Conservation (phyloP, 306 rosid species). For the Vigna nakashimae region DNA sequence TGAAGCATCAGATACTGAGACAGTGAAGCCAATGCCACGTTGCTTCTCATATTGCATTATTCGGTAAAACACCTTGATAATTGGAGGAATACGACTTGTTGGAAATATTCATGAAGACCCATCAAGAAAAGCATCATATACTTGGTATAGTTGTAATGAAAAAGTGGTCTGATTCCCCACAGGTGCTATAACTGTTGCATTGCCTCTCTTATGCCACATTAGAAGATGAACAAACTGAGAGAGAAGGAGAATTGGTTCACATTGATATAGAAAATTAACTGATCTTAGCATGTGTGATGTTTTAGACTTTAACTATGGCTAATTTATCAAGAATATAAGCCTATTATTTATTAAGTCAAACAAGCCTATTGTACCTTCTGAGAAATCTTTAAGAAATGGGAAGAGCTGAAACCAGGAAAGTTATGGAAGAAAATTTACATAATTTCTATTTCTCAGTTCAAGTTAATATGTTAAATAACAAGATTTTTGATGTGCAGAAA, state of each 20-base stretch:
- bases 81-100: not conserved
- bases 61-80: not conserved
- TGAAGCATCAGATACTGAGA: constrained; percentile 3
- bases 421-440: not conserved
- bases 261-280: too few species aligned
- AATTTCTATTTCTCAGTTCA: not conserved
- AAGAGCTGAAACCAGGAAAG: not conserved
- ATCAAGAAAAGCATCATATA: not conserved
- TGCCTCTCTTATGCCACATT: not conserved
- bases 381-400: not conserved
- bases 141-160: not conserved
- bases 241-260: not conserved
- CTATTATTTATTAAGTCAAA: not conserved
- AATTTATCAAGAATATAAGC: not conserved
- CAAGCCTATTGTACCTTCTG: not conserved
- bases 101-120: not conserved
- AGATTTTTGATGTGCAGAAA: not conserved
- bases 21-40: not conserved
- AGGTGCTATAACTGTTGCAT: not conserved
- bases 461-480: not conserved
- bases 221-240: not conserved
- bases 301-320: not conserved
- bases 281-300: too few species aligned
- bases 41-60: not conserved
- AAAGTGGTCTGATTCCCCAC: not conserved